Base-by-base conservation (phyloP, 805 yeast species). In the Suhomyces vadensis region DNA sequence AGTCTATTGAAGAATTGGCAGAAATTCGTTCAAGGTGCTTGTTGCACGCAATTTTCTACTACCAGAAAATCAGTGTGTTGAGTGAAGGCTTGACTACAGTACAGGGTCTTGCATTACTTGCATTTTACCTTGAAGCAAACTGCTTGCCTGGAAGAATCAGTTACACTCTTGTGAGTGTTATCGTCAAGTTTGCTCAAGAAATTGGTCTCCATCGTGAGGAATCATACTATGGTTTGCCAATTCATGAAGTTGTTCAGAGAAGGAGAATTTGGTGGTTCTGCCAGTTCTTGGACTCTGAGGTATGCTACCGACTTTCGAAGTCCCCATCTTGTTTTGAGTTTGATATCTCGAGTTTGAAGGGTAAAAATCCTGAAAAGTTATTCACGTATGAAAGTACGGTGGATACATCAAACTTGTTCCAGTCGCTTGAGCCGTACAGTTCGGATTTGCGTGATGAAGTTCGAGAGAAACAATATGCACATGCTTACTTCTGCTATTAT, bases 151-250 rank as follows among this genome's bases (percentile, higher is more conserved):
- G 54, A 7, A 77, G 76, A 31, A 61, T 73, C 7, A 67, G 74
- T 5, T 70, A 65, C 42, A 62, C 70, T 41, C 50, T 79, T 13
- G 55, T 71, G 4, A 56, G 78, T 1, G 67, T 75, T 1, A 78
- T 81, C 1, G 69, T 78, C 5, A 65, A 82, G 48, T 74, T 72
- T 49, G 83, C 84, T 0, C 77, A 74, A 37, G 83, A 79, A 31
- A 53, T 81, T 53, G 87, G 87, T 0, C 63, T 85, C 10, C 43
- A 40, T 11, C 31, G 35, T 5, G 23, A 8, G 5, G 31, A 23
- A 5, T 31, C 43, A 5, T 23, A 31, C 14, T 4, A 10, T 11
- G 43, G 25, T 6, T 26, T 40, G 8, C 22, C 43, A 6, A 11
- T 21, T 1, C 19, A 23, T 22, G 37, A 40, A 17, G 14, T 8